A percentile compares a stretch with the other conserved stretches of the same genome.
phyloP scores from a whole-genome alignment of 129 eudicot genomes.

The Kitagawia praeruptora region DNA sequence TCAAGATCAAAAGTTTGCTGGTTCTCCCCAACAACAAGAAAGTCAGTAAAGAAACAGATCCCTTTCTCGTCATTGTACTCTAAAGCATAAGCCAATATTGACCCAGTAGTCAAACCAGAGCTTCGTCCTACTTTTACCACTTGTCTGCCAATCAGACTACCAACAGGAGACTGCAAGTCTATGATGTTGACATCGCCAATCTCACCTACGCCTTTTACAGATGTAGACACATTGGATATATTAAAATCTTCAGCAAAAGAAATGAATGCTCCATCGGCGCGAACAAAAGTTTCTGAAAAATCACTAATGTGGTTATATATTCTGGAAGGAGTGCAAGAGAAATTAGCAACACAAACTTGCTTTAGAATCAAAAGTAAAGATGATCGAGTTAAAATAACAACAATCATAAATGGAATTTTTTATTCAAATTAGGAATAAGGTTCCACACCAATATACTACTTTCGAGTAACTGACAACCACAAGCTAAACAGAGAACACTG shows the following conservation, averaged over 20 bases:
- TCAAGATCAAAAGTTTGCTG: constrained; percentile 82
- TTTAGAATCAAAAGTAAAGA: neutral
- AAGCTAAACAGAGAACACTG: neutral
- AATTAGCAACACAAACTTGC: neutral
- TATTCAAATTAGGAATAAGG: neutral
- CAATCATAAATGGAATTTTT: no score
- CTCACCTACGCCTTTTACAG: constrained; percentile 62
- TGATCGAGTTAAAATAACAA: neutral
- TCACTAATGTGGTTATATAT: neutral
- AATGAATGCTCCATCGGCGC: constrained; percentile 93
- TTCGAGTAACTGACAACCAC: neutral
- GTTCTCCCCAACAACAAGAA: constrained; percentile 79
- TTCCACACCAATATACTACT: neutral
- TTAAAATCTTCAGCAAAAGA: constrained; percentile 75
- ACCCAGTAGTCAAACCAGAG: constrained; percentile 83
- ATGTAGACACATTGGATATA: constrained; percentile 48
- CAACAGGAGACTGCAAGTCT: constrained; percentile 70
- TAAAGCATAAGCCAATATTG: constrained; percentile 79
- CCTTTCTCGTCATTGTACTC: constrained; percentile 85
- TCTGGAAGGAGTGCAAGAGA: neutral
- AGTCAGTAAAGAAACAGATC: constrained; percentile 74
- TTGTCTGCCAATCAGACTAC: constrained; percentile 63
- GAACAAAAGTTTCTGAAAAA: constrained; percentile 77
- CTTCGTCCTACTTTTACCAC: constrained; percentile 86
- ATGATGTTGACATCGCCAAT: constrained; percentile 63